Percentiles rank a stretch among this genome's conserved stretches.
These are phyloP conservation scores for Backusella parvicylindrica DNA, from an alignment of 192 early-diverging fungal genomes.

Conservation along the genomic window DNA sequence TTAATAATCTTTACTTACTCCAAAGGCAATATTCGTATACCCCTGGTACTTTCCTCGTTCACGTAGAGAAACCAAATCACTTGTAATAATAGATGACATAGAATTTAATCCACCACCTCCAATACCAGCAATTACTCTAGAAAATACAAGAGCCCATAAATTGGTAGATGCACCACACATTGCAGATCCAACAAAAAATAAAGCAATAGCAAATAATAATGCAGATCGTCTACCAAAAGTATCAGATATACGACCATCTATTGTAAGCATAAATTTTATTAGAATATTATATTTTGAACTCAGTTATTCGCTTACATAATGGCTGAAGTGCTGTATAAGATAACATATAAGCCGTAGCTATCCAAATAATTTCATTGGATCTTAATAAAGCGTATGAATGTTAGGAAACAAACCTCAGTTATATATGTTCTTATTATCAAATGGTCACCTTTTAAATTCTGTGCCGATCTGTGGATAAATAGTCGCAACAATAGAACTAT, in stretches of 20 bases:
- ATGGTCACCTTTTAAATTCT: constrained; percentile 29
- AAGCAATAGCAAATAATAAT: constrained; percentile 50
- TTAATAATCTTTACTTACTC: constrained; percentile 3
- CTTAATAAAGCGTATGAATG: not conserved
- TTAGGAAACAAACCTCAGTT: not conserved
- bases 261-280: not conserved
- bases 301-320: constrained; percentile 47
- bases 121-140: constrained; percentile 70
- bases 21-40: constrained; percentile 29
- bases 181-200: constrained; percentile 67
- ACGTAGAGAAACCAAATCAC: constrained; percentile 67
- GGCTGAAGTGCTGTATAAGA: constrained; percentile 76
- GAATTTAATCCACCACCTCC: constrained; percentile 61
- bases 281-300: not conserved
- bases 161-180: constrained; percentile 61
- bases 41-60: constrained; percentile 59
- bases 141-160: constrained; percentile 54
- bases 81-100: constrained; percentile 63
- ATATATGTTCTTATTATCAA: not conserved
- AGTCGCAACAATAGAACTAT: constrained; percentile 34
- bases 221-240: constrained; percentile 74
- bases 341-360: constrained; percentile 73
- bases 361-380: constrained; percentile 71
- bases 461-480: constrained; percentile 33
- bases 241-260: constrained; percentile 62